These are phyloP conservation scores for Lactifluus pinguis DNA, from an alignment of 768 basidiomycete genomes.

Conservation along the genomic window DNA sequence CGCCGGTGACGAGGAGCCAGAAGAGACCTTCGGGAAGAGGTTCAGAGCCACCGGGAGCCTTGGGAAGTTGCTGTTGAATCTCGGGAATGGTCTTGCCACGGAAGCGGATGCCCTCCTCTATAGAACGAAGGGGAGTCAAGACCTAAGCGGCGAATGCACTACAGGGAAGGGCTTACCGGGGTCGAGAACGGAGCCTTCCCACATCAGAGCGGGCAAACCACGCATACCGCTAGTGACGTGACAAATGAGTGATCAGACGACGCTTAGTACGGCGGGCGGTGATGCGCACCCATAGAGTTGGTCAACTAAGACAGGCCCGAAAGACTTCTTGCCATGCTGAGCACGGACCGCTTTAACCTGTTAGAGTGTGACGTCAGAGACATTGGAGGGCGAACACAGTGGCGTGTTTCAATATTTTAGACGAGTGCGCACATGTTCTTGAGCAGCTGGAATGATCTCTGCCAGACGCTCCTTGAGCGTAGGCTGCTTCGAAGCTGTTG, in stretches of 20 bases:
- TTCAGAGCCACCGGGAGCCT: slow-evolving; percentile 79
- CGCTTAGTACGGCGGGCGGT: not conserved
- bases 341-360: slow-evolving; percentile 79
- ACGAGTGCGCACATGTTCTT: slow-evolving; percentile 48
- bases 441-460: slow-evolving; percentile 86
- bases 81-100: slow-evolving; percentile 94
- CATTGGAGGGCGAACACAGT: not conserved
- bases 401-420: not conserved
- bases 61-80: slow-evolving; percentile 78
- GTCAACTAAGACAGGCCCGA: slow-evolving; percentile 86
- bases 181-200: slow-evolving; percentile 98
- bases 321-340: slow-evolving; percentile 85
- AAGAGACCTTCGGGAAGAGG: slow-evolving; percentile 92
- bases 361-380: slow-evolving; percentile 12
- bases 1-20: slow-evolving; percentile 93
- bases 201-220: slow-evolving; percentile 87
- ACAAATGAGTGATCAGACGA: slow-evolving; percentile 8
- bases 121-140: slow-evolving; percentile 8
- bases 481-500: slow-evolving; percentile 54
- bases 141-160: slow-evolving; percentile 1
- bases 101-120: slow-evolving; percentile 97
- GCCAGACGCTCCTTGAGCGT: slow-evolving; percentile 89
- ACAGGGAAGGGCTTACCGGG: slow-evolving; percentile 44
- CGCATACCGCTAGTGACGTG: slow-evolving; percentile 61
- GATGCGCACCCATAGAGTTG: slow-evolving; percentile 73